Conservation (phyloP, 2,329 filamentous ascomycete species). For the Diplocarpon rosae region DNA sequence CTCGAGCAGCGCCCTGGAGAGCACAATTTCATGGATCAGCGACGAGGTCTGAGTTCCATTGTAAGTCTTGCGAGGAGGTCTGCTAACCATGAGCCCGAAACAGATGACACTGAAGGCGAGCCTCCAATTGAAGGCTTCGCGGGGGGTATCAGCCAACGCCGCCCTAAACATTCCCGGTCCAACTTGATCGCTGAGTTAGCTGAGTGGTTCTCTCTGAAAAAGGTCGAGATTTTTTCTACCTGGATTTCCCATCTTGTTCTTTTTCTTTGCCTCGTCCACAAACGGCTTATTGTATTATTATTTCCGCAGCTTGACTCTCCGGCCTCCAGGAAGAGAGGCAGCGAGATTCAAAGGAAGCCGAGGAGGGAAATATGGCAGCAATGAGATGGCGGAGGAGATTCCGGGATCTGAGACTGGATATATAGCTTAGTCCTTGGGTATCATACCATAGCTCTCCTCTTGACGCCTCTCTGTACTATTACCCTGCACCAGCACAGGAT, state of each 20-base stretch:
- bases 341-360: not conserved
- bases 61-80: not conserved
- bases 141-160: slow-evolving; percentile 24
- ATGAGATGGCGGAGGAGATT: not conserved
- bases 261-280: not conserved
- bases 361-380: not conserved
- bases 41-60: too few relatives aligned
- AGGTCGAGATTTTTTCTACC: not conserved
- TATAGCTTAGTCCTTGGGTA: too few relatives aligned
- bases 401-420: not conserved
- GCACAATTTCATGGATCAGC: too few relatives aligned
- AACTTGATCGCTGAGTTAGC: not conserved
- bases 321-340: too few relatives aligned
- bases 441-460: too few relatives aligned
- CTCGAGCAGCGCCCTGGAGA: slow-evolving; percentile 20
- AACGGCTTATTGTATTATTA: too few relatives aligned
- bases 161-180: slow-evolving; percentile 23
- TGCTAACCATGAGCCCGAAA: slow-evolving; percentile 14
- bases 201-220: too few relatives aligned
- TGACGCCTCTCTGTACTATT: too few relatives aligned
- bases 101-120: slow-evolving; percentile 21
- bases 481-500: too few relatives aligned
- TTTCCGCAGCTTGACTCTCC: too few relatives aligned
- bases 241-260: slow-evolving; percentile 12
- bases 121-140: slow-evolving; percentile 27